Evolutionary conservation across 1,284 basidiomycete species (phyloP).

Genomic region (Phellinidium pouzarii): DNA sequence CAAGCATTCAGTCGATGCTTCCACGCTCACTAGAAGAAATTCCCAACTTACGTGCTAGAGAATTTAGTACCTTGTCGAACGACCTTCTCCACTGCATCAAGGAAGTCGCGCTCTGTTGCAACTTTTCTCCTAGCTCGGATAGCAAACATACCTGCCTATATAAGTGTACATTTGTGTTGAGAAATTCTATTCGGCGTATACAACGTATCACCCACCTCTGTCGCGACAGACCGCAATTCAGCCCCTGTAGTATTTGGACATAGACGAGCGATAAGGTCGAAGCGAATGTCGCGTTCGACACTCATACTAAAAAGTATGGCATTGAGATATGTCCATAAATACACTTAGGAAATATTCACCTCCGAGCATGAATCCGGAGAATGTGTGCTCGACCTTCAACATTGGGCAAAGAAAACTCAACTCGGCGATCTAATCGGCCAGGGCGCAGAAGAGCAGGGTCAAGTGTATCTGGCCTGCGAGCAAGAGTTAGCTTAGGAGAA

Average conservation of each 20-base stretch:
- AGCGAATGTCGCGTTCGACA: constrained; percentile 94
- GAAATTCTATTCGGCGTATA: constrained; percentile 1
- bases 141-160: constrained; percentile 96
- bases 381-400: constrained; percentile 97
- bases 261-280: constrained; percentile 93
- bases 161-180: constrained; percentile 9
- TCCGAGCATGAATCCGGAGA: constrained; percentile 92
- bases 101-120: constrained; percentile 94
- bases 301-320: constrained; percentile 69
- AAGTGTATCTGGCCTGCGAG: constrained; percentile 85
- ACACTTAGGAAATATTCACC: constrained; percentile 40
- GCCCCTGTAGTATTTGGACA: constrained; percentile 99
- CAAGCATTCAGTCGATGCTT: constrained; percentile 25
- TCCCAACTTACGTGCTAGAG: constrained; percentile 71
- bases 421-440: constrained; percentile 90
- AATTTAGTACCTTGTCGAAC: constrained; percentile 98
- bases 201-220: constrained; percentile 57
- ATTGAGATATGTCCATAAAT: constrained; percentile 10
- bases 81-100: constrained; percentile 98
- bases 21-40: background rate
- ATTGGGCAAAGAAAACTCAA: constrained; percentile 95
- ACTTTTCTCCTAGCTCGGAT: constrained; percentile 96
- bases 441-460: constrained; percentile 96
- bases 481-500: background rate
- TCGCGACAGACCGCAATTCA: constrained; percentile 93